A percentile compares a stretch with the other conserved stretches of the same genome.
Evolutionary conservation across 306 rosid genomes (phyloP).

Genomic region (Ziziphus jujuba): DNA sequence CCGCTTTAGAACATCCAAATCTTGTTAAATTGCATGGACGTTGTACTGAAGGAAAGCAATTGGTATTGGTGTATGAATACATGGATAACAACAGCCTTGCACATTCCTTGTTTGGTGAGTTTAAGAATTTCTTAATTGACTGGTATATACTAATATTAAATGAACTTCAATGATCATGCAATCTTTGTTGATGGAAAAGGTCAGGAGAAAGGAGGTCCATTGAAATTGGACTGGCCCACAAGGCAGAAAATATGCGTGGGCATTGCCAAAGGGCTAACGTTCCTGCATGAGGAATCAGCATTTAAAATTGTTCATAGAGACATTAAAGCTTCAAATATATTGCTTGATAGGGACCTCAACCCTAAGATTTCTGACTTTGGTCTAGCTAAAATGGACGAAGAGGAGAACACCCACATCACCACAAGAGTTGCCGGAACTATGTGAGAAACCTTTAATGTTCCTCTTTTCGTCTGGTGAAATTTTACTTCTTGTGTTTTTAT

Average conservation of each 20-base stretch:
- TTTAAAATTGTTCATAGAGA: slow-evolving; percentile 69
- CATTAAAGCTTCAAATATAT: slow-evolving; percentile 52
- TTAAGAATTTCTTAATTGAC: neutral
- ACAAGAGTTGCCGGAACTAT: slow-evolving; percentile 65
- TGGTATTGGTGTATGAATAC: slow-evolving; percentile 17
- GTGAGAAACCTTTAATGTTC: slow-evolving; percentile 35
- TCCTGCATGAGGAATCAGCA: slow-evolving; percentile 59
- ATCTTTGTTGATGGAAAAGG: neutral
- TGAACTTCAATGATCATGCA: neutral
- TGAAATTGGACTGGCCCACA: slow-evolving; percentile 40
- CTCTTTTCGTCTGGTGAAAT: neutral
- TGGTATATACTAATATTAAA: neutral
- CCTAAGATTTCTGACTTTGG: slow-evolving; percentile 76
- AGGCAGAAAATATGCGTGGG: slow-evolving; percentile 63
- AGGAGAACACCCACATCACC: slow-evolving; percentile 53
- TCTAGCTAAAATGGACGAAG: slow-evolving; percentile 65
- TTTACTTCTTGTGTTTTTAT: too few relatives aligned
- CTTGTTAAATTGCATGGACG: slow-evolving; percentile 20
- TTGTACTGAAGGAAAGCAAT: slow-evolving; percentile 21
- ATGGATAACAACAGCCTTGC: slow-evolving; percentile 28
- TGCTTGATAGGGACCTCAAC: slow-evolving; percentile 52
- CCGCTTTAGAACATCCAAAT: slow-evolving; percentile 30
- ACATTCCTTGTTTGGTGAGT: slow-evolving; percentile 19
- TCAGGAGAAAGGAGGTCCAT: neutral
- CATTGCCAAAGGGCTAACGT: slow-evolving; percentile 63